phyloP scores from a whole-genome alignment of 2,329 filamentous ascomycete genomes.

The Trichophyton verrucosum region DNA sequence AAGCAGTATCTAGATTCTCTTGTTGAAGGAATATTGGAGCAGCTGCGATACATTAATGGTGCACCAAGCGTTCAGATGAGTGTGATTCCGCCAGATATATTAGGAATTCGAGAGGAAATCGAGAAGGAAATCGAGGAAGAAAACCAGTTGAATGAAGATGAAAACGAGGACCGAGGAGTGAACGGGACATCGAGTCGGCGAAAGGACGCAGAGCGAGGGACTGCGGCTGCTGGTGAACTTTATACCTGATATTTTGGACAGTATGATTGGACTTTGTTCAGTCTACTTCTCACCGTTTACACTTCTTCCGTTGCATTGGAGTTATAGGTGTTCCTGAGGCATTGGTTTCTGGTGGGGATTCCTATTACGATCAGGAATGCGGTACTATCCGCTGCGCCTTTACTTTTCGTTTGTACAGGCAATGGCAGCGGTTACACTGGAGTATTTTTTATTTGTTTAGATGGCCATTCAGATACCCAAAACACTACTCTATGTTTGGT shows the following conservation, averaged over 20 bases:
- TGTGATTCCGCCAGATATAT: slow-evolving; percentile 65
- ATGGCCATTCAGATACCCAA: neutral
- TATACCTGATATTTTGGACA: slow-evolving; percentile 19
- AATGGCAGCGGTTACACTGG: neutral
- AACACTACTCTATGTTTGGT: neutral
- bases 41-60: slow-evolving; percentile 70
- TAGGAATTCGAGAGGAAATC: slow-evolving; percentile 39
- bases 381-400: neutral
- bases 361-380: neutral
- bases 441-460: neutral
- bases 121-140: slow-evolving; percentile 37
- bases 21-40: slow-evolving; percentile 66
- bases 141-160: slow-evolving; percentile 26
- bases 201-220: slow-evolving; percentile 25
- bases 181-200: slow-evolving; percentile 17
- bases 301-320: neutral
- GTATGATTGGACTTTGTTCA: neutral
- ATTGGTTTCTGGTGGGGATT: neutral
- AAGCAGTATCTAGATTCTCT: slow-evolving; percentile 63
- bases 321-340: neutral
- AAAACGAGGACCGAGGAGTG: slow-evolving; percentile 27
- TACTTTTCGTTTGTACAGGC: neutral
- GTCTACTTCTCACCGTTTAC: neutral
- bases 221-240: slow-evolving; percentile 23
- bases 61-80: slow-evolving; percentile 81